These are phyloP conservation scores for Raphanus sativus DNA, from an alignment of 345 rosid genomes.

Conservation along the genomic window DNA sequence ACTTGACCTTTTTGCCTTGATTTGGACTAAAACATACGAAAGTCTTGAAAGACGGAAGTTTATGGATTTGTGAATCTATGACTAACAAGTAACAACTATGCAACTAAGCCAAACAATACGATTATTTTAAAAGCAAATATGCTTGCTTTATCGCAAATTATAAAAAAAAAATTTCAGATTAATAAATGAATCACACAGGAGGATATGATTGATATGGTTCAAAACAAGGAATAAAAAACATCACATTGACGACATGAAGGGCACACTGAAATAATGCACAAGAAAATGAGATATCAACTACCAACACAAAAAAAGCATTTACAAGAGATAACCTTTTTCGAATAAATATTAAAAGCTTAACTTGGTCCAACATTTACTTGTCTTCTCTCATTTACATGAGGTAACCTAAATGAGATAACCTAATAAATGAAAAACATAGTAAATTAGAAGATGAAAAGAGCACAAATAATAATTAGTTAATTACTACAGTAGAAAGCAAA, in stretches of 20 bases:
- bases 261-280: constrained; percentile 13
- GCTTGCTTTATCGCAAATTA: not conserved
- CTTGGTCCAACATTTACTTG: no score
- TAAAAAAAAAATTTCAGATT: not conserved
- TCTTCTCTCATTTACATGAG: not conserved
- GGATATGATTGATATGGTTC: not conserved
- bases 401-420: no score
- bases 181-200: not conserved
- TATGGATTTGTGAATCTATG: not conserved
- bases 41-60: not conserved
- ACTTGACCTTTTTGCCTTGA: not conserved
- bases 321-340: not conserved
- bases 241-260: constrained; percentile 16
- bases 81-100: not conserved
- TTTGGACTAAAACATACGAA: not conserved
- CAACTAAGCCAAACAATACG: not conserved
- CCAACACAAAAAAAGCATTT: not conserved
- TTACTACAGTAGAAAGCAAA: not conserved
- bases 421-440: not conserved
- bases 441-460: not conserved
- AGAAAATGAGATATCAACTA: constrained; percentile 27
- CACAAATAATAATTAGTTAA: not conserved
- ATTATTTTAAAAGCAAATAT: not conserved
- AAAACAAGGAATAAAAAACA: not conserved
- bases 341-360: no score